phyloP scores from a whole-genome alignment of 805 yeast species.

The Ogataea salicorniae region DNA sequence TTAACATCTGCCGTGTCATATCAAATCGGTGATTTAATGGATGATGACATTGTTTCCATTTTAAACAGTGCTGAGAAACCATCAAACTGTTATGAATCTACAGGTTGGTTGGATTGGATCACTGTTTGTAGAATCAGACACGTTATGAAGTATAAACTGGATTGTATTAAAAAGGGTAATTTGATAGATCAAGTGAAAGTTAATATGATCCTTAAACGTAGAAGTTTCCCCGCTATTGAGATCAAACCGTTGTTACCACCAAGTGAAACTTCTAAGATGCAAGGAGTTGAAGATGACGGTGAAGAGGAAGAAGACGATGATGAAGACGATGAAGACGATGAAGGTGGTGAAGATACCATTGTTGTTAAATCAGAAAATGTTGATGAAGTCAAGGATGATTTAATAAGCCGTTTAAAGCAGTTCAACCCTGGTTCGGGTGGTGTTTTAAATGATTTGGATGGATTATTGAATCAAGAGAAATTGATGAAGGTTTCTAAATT shows the following conservation, averaged over 20 bases:
- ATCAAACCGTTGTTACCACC: conserved; percentile 10
- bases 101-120: conserved; percentile 75
- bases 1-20: conserved; percentile 67
- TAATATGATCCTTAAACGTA: conserved; percentile 38
- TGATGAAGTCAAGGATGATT: conserved; percentile 21
- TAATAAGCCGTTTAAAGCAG: conserved; percentile 33
- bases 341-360: conserved; percentile 1
- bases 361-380: conserved; percentile 6
- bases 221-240: conserved; percentile 26
- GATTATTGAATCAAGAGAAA: conserved; percentile 23
- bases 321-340: conserved; percentile 16
- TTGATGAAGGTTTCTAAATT: conserved; percentile 12
- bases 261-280: conserved; percentile 18
- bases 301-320: conserved; percentile 9
- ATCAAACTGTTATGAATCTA: conserved; percentile 47
- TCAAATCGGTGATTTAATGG: conserved; percentile 75
- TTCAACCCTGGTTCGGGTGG: conserved; percentile 32
- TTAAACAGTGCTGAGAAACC: conserved; percentile 34
- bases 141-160: conserved; percentile 67
- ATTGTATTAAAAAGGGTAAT: conserved; percentile 50
- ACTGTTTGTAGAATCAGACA: conserved; percentile 61
- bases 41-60: conserved; percentile 49
- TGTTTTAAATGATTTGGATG: conserved; percentile 22
- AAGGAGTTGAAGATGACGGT: conserved; percentile 31
- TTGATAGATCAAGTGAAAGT: conserved; percentile 38